Conservation (phyloP, 495 filamentous ascomycete species). For the Hypoxylon lenormandii region DNA sequence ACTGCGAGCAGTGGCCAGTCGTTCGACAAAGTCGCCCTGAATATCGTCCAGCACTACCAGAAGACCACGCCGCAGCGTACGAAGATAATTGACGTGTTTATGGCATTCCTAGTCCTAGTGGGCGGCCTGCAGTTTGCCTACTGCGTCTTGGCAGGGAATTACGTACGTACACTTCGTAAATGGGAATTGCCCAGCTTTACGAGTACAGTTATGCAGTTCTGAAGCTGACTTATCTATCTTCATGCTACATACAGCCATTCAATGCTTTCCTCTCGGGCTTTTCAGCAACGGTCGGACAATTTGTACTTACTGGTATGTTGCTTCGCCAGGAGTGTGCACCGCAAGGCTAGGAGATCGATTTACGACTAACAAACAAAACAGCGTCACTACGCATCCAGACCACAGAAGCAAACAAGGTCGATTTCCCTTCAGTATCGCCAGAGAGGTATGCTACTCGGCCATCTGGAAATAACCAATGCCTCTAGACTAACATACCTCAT, state of each 20-base stretch:
- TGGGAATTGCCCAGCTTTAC: too few relatives aligned
- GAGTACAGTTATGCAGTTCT: neutral
- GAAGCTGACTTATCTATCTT: conserved; percentile 31
- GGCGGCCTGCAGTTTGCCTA: conserved; percentile 93
- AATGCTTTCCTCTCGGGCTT: conserved; percentile 98
- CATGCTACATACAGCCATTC: conserved; percentile 76
- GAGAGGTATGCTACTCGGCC: conserved; percentile 67
- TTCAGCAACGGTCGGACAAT: conserved; percentile 93
- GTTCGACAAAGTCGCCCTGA: conserved; percentile 60
- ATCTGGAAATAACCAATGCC: conserved; percentile 7
- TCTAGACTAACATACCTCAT: conserved; percentile 27
- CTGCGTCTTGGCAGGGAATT: conserved; percentile 91
- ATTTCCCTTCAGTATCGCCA: conserved; percentile 75
- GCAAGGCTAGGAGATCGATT: neutral
- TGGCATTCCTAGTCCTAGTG: conserved; percentile 86
- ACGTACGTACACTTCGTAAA: conserved; percentile 68
- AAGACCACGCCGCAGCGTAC: conserved; percentile 86
- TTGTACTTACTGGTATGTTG: conserved; percentile 84
- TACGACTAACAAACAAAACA: conserved; percentile 47
- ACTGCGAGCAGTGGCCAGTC: conserved; percentile 35
- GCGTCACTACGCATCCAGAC: conserved; percentile 90
- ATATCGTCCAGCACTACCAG: conserved; percentile 80
- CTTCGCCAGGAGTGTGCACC: neutral
- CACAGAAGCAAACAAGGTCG: conserved; percentile 76
- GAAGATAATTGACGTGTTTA: conserved; percentile 90